A percentile compares a stretch with the other conserved stretches of the same genome.
Evolutionary conservation across 2,329 filamentous ascomycete species (phyloP).

Genomic region (Botryotinia calthae): DNA sequence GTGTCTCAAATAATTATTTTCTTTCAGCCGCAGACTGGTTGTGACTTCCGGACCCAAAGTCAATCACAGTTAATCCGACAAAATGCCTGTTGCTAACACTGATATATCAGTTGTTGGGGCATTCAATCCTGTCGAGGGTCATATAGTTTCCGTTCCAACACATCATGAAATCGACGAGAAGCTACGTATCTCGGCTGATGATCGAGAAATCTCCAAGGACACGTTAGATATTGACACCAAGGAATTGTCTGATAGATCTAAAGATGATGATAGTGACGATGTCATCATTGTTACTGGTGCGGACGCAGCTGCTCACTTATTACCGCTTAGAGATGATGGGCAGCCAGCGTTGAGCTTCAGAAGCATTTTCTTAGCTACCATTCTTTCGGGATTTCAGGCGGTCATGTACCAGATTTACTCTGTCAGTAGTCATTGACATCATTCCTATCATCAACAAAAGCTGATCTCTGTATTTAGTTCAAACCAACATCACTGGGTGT

Average conservation of each 20-base stretch:
- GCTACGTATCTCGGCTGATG: conserved; percentile 20
- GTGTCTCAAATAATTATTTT: not conserved
- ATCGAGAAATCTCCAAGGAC: conserved; percentile 17
- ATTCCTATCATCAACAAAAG: conserved; percentile 9
- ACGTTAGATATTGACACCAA: conserved; percentile 33
- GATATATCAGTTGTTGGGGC: conserved; percentile 35
- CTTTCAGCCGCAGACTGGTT: not conserved
- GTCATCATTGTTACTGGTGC: conserved; percentile 51
- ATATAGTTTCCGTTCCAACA: conserved; percentile 36
- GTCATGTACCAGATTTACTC: conserved; percentile 56
- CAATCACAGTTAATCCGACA: not conserved
- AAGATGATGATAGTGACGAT: conserved; percentile 41
- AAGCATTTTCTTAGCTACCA: conserved; percentile 49
- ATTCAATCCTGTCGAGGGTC: conserved; percentile 37
- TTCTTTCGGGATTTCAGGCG: conserved; percentile 52
- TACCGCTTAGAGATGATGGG: conserved; percentile 53
- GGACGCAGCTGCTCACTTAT: conserved; percentile 49
- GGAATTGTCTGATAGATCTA: conserved; percentile 33
- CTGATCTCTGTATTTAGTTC: conserved; percentile 41
- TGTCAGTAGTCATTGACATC: conserved; percentile 38
- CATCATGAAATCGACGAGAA: conserved; percentile 39
- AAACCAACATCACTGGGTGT: conserved; percentile 48
- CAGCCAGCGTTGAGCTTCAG: conserved; percentile 53
- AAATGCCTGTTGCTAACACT: conserved; percentile 25
- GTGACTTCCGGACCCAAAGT: not conserved